These are phyloP conservation scores for Stentor coeruleus DNA, from an alignment of 73 alveolate species.

Conservation along the genomic window DNA sequence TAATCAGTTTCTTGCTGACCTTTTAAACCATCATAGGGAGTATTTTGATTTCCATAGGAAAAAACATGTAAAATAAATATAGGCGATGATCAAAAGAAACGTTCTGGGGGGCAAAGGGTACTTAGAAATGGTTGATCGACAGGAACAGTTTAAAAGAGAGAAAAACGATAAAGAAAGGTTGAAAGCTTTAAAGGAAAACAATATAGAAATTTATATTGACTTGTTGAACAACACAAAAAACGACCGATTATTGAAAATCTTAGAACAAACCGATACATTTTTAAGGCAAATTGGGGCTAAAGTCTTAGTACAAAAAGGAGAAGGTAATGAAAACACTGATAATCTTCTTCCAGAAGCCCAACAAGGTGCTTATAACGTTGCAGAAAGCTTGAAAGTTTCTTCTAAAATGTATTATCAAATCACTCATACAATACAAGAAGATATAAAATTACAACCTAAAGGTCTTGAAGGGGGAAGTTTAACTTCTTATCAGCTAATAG, in stretches of 20 bases:
- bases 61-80: conserved; percentile 41
- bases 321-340: conserved; percentile 26
- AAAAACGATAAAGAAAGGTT: conserved; percentile 56
- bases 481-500: conserved; percentile 77
- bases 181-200: conserved; percentile 76
- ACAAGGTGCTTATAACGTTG: background rate
- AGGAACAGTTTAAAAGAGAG: conserved; percentile 53
- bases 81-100: conserved; percentile 67
- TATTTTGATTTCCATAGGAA: conserved; percentile 88
- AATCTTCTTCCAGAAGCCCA: background rate
- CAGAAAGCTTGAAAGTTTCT: conserved; percentile 41
- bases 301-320: conserved; percentile 84
- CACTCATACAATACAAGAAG: conserved; percentile 93
- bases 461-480: conserved; percentile 84
- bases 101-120: conserved; percentile 72
- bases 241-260: conserved; percentile 86
- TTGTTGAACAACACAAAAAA: conserved; percentile 86
- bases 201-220: conserved; percentile 85
- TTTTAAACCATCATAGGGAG: conserved; percentile 76
- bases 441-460: conserved; percentile 72
- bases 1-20: conserved; percentile 81
- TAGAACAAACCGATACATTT: conserved; percentile 92
- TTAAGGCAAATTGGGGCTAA: conserved; percentile 92
- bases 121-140: conserved; percentile 85
- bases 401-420: conserved; percentile 82